A percentile compares a stretch with the other conserved stretches of the same genome.
Evolutionary conservation across 257 asterid genomes (phyloP).

Genomic region (Nicotiana sylvestris): DNA sequence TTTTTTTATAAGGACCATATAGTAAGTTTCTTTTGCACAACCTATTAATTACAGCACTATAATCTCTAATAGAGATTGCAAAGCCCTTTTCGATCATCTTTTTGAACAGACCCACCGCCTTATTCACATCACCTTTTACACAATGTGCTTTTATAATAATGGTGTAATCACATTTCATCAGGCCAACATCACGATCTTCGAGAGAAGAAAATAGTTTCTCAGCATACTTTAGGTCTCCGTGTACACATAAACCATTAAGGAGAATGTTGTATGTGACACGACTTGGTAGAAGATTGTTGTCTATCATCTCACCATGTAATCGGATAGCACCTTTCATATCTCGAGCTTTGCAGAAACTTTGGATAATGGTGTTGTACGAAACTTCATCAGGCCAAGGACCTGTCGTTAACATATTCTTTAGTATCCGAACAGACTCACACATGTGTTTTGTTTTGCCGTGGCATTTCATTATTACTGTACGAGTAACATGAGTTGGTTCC

Average conservation of each 20-base stretch:
- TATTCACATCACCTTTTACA: conserved; percentile 57
- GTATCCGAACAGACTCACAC: conserved; percentile 36
- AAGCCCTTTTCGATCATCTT: conserved; percentile 56
- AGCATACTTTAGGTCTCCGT: conserved; percentile 50
- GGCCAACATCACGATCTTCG: conserved; percentile 29
- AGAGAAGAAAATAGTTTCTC: conserved; percentile 45
- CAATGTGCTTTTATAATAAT: conserved; percentile 73
- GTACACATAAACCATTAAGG: conserved; percentile 56
- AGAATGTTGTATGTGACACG: conserved; percentile 57
- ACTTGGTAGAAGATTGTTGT: conserved; percentile 42
- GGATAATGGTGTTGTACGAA: conserved; percentile 57
- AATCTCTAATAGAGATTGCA: conserved; percentile 61
- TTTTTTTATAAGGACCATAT: conserved; percentile 8
- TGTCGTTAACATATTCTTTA: conserved; percentile 42
- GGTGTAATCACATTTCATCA: conserved; percentile 63
- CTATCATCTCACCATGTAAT: conserved; percentile 44
- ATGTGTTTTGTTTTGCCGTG: conserved; percentile 49
- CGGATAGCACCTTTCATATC: conserved; percentile 38
- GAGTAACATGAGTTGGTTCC: conserved; percentile 60
- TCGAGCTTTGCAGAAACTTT: conserved; percentile 45
- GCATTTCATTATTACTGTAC: conserved; percentile 66
- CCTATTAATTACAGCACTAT: conserved; percentile 73
- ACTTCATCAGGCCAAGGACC: conserved; percentile 58
- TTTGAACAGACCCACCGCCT: conserved; percentile 51
- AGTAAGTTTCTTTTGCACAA: conserved; percentile 55